Percentiles rank a stretch among this genome's conserved stretches.
Evolutionary conservation across 805 yeast species (phyloP).

Genomic region (Candida endomychidarum): DNA sequence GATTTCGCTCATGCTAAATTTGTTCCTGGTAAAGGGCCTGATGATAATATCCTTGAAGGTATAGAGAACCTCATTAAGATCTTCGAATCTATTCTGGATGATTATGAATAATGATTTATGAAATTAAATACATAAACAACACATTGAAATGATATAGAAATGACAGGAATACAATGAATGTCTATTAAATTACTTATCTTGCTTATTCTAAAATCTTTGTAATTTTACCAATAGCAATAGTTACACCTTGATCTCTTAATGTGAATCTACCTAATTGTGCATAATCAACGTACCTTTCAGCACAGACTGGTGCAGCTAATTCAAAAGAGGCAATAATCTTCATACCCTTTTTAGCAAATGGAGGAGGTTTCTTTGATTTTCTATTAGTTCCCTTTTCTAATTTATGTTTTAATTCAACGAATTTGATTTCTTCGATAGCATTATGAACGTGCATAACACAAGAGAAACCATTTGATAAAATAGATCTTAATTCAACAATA

Average conservation of each 20-base stretch:
- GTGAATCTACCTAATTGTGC: conserved; percentile 98
- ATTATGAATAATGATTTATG: not conserved
- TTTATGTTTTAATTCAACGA: conserved; percentile 83
- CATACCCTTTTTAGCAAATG: conserved; percentile 98
- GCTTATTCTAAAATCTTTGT: conserved; percentile 64
- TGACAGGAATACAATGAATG: not conserved
- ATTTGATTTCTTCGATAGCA: conserved; percentile 92
- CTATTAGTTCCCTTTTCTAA: conserved; percentile 96
- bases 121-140: too few species aligned
- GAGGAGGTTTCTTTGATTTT: conserved; percentile 94
- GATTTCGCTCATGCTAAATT: conserved; percentile 88
- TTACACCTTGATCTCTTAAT: conserved; percentile 96
- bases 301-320: conserved; percentile 83
- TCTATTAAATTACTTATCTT: not conserved
- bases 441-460: conserved; percentile 99
- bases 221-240: conserved; percentile 98
- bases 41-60: conserved; percentile 70
- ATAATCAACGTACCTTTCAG: conserved; percentile 87
- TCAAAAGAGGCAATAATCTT: conserved; percentile 92
- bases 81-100: conserved; percentile 27
- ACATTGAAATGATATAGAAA: too few species aligned
- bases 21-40: conserved; percentile 64
- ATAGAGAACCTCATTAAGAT: conserved; percentile 56
- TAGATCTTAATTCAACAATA: conserved; percentile 92
- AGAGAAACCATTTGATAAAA: conserved; percentile 90